Evolutionary conservation across 2,329 filamentous ascomycete species (phyloP), one percentile per base, ranked within the genome.

Genomic region (Calonectria pauciramosa): DNA sequence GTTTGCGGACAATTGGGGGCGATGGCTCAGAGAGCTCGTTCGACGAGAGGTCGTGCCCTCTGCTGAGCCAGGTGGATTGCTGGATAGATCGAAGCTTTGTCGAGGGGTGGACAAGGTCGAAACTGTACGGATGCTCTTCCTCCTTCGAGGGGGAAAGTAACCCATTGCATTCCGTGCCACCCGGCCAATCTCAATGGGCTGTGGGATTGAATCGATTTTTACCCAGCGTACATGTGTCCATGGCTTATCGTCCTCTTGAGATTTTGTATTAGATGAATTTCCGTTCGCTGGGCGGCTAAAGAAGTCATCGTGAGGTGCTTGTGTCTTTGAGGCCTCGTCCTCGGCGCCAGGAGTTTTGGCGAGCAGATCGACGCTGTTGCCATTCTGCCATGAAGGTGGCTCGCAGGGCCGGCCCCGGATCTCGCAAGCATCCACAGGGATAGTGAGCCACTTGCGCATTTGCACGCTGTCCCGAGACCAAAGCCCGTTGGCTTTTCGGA

Each of bases 391-490:
- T 23, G 86, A 85, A 5, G 91, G 91, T 3, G 89, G 84, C n/a
- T 91, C 89, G 80, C 91, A 93, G 20, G 90, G 90, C 66, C 92
- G 90, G 36, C 96, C 96, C 82, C 96, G 97, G 52, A 96, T 89
- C 52, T 94, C 93, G 84, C 96, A 99, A 51, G 95, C 94, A 83
- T 98, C 96, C 6, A 99, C 95, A 0, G 97, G 97, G 68, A 99
- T 87, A 11, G 96, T 90, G 20, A 99, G 90, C 77, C 92, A 93
- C 81, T 95, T 95, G 73, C 96, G 93, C 63, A 93, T 92, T 83
- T 98, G 96, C 44, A 99, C 94, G 76, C 92, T 95, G 82, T 99
- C 97, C 77, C 96, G 95, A 9, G 96, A 95, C 97, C 97, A 99
- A 81, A 99, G 92, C 14, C 97, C 92, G 83, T 99, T 99, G 49